Base-by-base conservation (phyloP, 768 basidiomycete genomes). In the Russula sp. region DNA sequence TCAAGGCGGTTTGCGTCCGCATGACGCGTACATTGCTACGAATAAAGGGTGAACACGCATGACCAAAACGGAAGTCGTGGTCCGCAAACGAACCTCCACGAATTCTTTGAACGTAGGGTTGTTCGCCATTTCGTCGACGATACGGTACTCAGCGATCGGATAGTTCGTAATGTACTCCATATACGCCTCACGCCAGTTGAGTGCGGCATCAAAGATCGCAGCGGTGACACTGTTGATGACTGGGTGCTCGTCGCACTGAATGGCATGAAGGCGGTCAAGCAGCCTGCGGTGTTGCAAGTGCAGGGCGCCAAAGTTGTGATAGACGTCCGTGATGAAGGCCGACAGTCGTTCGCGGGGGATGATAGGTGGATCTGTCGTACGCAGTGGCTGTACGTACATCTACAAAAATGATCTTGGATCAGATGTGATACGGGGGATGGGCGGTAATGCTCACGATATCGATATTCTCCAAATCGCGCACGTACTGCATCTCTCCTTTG, bases 401-500 rank as follows among this genome's bases (percentile, higher is more conserved):
- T 94, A 64, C 37, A 61, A 57, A 54, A 42, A 63, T 42, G 27
- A 59, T 31, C 34, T 53, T 6, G 16, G 34, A 18, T 53, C 49
- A 50, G n/a, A 48, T 9, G 14, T 8, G 10, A 32, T 22, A 49
- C 22, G n/a, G 11, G 32, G 2, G 6, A 47, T 16, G 39, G 34
- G 59, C 45, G n/a, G 22, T 35, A 10, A 11, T 11, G 31, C 84
- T 11, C 69, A 94, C 93, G 64, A 78, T 78, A 64, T 89, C 87
- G 50, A 97, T 88, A 59, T 87, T 89, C 74, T 94, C 90, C 62
- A 97, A 74, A 77, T 97, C 94, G 68, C 87, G 90, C 32, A 96
- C 94, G 71, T 95, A 97, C 32, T 86, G 84, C 92, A 96, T 96
- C 73, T 97, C 94, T 66, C 91, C 90, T 73, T 96, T 91, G 73